phyloP scores from a whole-genome alignment of 371 early-diverging fungal species.

The Mucor sp. region DNA sequence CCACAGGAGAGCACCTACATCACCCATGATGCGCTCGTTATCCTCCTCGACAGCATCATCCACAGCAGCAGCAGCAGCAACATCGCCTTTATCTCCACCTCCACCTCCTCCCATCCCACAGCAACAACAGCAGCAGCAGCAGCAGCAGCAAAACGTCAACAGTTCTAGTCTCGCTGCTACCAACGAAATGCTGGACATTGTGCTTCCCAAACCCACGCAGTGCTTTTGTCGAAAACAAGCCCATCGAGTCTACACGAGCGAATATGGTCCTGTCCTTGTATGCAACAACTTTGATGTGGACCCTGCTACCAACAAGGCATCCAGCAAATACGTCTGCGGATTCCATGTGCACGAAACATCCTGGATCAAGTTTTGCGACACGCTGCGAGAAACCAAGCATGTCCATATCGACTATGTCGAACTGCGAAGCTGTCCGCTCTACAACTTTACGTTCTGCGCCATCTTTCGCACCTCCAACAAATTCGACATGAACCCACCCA shows the following conservation, averaged over 20 bases:
- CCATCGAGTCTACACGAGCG: constrained; percentile 11
- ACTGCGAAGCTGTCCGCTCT: constrained; percentile 39
- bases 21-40: not conserved
- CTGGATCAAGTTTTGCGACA: constrained; percentile 31
- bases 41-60: not conserved
- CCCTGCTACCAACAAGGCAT: not conserved
- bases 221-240: constrained; percentile 49
- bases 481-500: constrained; percentile 8
- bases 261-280: constrained; percentile 26
- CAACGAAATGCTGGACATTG: constrained; percentile 10
- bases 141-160: not conserved
- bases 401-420: constrained; percentile 32
- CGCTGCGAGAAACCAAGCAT: not conserved
- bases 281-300: constrained; percentile 2
- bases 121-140: not conserved
- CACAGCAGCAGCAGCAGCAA: not conserved
- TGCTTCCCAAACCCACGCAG: constrained; percentile 12
- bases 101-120: too few species aligned
- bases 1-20: not conserved
- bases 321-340: constrained; percentile 34
- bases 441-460: constrained; percentile 54
- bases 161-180: not conserved
- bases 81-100: not conserved
- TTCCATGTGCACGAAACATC: constrained; percentile 49
- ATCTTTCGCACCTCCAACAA: constrained; percentile 30